Base-by-base conservation (phyloP, 257 asterid species). In the Solanum bukasovii region DNA sequence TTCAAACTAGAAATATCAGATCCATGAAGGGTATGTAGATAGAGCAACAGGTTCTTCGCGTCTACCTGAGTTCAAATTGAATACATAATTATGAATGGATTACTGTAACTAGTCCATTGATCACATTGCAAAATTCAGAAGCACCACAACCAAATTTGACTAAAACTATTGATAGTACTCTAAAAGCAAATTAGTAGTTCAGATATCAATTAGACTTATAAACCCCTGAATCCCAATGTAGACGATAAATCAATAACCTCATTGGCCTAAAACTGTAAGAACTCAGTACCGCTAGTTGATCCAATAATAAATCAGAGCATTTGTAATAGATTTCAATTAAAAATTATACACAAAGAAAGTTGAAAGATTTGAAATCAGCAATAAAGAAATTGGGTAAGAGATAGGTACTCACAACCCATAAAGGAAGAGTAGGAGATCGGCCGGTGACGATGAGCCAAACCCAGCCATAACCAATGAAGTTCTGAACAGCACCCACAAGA, bases 381-480 rank as follows among this genome's bases (percentile, higher is more conserved):
- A 65, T 0, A 52, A 46, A 38, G 5, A 61, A 42, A 88, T 18
- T 74, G 85, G n/a, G 10, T 33, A 65, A 10, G n/a, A 70, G 73
- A 61, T 18, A 33, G 14, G 29, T 49, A 93, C 93, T 90, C 75
- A 93, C 95, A 37, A 90, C 91, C 95, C 95, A 93, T 81, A 93
- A 88, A 2, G 93, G 95, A 59, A 93, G 37, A 18, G 49, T 75
- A 3, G 93, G 94, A 87, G 87, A 84, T 88, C 92, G 90, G 34
- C 94, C 89, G 42, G 95, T 88, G 74, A 90, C 88, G 74, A 93
- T 44, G 29, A 93, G 95, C 95, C 95, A 93, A 87, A 93, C 95
- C 93, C 92, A 91, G 21, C 95, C 95, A 68, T 93, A 93, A 2
- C 93, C 95, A 13, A 93, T 67, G n/a, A 93, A 88, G 56, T 93